Conservation (phyloP, 2,329 filamentous ascomycete genomes). For the Cordyceps pruinosa region DNA sequence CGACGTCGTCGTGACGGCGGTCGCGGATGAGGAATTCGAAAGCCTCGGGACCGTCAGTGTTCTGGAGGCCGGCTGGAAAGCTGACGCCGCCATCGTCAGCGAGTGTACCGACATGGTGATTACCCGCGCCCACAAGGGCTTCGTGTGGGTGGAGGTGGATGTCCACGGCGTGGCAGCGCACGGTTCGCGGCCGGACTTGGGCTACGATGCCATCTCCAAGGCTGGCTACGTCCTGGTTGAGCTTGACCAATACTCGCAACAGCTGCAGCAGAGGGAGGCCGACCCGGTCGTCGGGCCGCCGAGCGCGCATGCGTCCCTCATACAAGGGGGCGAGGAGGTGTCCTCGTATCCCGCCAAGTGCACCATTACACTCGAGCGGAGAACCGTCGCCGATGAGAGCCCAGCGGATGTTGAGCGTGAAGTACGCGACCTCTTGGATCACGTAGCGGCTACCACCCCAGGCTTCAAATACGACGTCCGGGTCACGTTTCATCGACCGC, state of each 20-base stretch:
- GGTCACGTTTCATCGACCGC: constrained; percentile 35
- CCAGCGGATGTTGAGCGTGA: constrained; percentile 29
- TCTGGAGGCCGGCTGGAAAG: constrained; percentile 43
- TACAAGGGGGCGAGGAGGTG: constrained; percentile 43
- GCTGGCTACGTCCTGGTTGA: constrained; percentile 40
- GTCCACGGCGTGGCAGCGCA: constrained; percentile 36
- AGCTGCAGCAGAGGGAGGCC: constrained; percentile 23
- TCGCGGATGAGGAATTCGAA: constrained; percentile 46
- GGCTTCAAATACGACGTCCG: constrained; percentile 35
- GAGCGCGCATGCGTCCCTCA: constrained; percentile 40
- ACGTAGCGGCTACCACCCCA: constrained; percentile 24
- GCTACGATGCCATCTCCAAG: constrained; percentile 43
- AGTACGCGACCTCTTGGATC: constrained; percentile 29
- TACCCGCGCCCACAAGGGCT: constrained; percentile 43
- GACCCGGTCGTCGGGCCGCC: constrained; percentile 30
- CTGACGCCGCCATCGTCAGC: constrained; percentile 43
- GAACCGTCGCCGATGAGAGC: constrained; percentile 40
- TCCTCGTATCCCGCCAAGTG: constrained; percentile 46
- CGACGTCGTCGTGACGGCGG: constrained; percentile 45
- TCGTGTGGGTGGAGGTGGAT: constrained; percentile 38
- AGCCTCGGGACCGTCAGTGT: constrained; percentile 46
- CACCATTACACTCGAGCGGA: constrained; percentile 40
- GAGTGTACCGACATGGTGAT: constrained; percentile 41
- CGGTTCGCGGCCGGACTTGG: constrained; percentile 36
- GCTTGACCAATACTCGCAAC: constrained; percentile 35